Conservation (phyloP, 2,329 filamentous ascomycete genomes). For the Ophiostoma montium region DNA sequence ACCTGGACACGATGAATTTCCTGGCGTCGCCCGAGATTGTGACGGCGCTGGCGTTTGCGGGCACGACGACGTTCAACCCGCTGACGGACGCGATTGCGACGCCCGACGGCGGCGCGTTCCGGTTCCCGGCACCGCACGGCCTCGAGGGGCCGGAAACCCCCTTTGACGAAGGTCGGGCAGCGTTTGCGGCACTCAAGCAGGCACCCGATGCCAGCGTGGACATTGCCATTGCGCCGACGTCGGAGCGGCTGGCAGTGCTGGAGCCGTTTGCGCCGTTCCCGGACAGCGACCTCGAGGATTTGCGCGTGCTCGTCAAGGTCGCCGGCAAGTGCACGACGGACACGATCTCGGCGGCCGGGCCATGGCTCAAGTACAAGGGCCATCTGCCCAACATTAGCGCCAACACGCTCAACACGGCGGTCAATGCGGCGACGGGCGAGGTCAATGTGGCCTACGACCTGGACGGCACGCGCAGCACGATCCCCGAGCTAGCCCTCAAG, state of each 20-base stretch:
- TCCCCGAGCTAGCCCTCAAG: slow-evolving; percentile 71
- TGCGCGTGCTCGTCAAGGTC: slow-evolving; percentile 89
- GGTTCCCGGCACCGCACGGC: slow-evolving; percentile 68
- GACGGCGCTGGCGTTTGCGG: slow-evolving; percentile 88
- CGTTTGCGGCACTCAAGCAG: slow-evolving; percentile 59
- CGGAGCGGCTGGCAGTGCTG: slow-evolving; percentile 75
- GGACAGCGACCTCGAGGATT: slow-evolving; percentile 52
- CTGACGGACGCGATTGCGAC: slow-evolving; percentile 75
- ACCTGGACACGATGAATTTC: slow-evolving; percentile 97
- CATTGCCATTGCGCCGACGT: slow-evolving; percentile 74
- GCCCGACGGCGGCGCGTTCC: slow-evolving; percentile 67
- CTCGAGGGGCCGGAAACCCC: slow-evolving; percentile 44
- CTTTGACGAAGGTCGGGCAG: slow-evolving; percentile 66
- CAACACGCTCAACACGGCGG: slow-evolving; percentile 91
- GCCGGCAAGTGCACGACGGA: slow-evolving; percentile 97
- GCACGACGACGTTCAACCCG: slow-evolving; percentile 89
- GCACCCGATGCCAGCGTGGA: slow-evolving; percentile 54
- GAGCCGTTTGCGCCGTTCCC: slow-evolving; percentile 87
- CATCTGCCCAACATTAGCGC: slow-evolving; percentile 95
- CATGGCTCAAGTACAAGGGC: slow-evolving; percentile 98
- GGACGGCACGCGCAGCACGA: slow-evolving; percentile 58
- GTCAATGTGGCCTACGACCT: slow-evolving; percentile 86
- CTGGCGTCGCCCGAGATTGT: slow-evolving; percentile 92
- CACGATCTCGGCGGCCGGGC: slow-evolving; percentile 91
- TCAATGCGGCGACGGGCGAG: slow-evolving; percentile 83